Percentiles rank a stretch among this genome's conserved stretches.
Evolutionary conservation across 495 filamentous ascomycete species (phyloP).

Genomic region (Amniculicola lignicola): DNA sequence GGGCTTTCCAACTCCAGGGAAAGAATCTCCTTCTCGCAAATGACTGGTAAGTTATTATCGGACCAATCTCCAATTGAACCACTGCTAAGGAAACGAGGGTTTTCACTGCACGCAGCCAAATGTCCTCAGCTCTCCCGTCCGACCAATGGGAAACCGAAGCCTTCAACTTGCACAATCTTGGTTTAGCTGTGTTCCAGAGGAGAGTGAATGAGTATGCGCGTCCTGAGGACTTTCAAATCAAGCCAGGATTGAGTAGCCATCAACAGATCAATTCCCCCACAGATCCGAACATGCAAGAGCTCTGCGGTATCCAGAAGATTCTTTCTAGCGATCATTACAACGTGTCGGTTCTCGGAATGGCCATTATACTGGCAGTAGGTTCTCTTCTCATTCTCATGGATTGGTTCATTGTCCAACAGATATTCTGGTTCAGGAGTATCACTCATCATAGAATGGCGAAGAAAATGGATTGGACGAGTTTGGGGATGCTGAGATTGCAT

Average conservation of each 20-base stretch:
- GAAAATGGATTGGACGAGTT: conserved; percentile 20
- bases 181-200: conserved; percentile 23
- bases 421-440: conserved; percentile 18
- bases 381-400: conserved; percentile 28
- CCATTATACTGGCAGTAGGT: conserved; percentile 28
- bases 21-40: conserved; percentile 14
- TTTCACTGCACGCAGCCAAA: background rate
- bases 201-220: conserved; percentile 23
- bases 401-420: conserved; percentile 11
- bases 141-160: conserved; percentile 27
- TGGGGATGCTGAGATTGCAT: conserved; percentile 19
- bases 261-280: conserved; percentile 6
- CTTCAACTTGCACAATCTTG: conserved; percentile 28
- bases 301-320: conserved; percentile 27
- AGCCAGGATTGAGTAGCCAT: conserved; percentile 3
- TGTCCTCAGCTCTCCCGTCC: conserved; percentile 4
- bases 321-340: conserved; percentile 13
- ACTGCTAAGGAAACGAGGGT: too few species aligned
- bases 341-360: conserved; percentile 27
- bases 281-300: conserved; percentile 2
- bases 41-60: too few species aligned
- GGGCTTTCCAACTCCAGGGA: conserved; percentile 2
- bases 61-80: too few species aligned
- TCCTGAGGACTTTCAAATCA: conserved; percentile 16
- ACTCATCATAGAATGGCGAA: conserved; percentile 1